These are phyloP conservation scores for Fusarium sambucinum DNA, from an alignment of 2,329 filamentous ascomycete genomes.

Conservation along the genomic window DNA sequence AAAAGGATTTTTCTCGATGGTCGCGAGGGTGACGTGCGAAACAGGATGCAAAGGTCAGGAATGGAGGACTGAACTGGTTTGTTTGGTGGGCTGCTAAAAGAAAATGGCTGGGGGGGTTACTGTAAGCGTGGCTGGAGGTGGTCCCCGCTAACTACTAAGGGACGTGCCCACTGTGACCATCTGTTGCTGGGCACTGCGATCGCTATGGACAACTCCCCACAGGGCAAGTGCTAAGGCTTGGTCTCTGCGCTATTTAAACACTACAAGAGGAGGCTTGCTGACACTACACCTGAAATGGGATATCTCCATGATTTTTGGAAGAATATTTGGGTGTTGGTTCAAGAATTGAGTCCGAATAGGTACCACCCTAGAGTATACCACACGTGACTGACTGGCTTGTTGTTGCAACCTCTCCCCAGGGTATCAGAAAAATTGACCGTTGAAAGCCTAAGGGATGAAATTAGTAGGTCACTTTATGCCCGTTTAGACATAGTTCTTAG, in stretches of 20 bases:
- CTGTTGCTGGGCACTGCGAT: slow-evolving; percentile 31
- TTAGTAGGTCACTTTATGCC: no score
- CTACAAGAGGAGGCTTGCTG: slow-evolving; percentile 27
- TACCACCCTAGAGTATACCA: not conserved
- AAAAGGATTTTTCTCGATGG: slow-evolving; percentile 32
- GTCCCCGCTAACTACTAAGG: slow-evolving; percentile 46
- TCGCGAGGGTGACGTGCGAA: slow-evolving; percentile 47
- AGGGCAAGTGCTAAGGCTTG: slow-evolving; percentile 28
- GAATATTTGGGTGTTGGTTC: slow-evolving; percentile 25
- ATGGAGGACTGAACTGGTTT: slow-evolving; percentile 44
- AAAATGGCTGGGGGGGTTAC: slow-evolving; percentile 49
- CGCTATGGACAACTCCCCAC: slow-evolving; percentile 20
- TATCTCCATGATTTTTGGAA: not conserved
- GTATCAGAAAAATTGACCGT: no score
- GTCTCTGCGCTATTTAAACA: slow-evolving; percentile 34
- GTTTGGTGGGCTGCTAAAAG: slow-evolving; percentile 29
- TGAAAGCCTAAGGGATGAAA: no score
- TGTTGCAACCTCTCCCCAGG: not conserved
- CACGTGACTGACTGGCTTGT: slow-evolving; percentile 42
- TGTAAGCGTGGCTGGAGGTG: slow-evolving; percentile 49
- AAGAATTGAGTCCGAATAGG: not conserved
- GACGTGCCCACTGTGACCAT: slow-evolving; percentile 34
- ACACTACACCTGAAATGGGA: slow-evolving; percentile 30
- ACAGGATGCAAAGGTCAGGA: slow-evolving; percentile 47
- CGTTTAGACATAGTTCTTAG: no score